Conservation (phyloP, 805 yeast species). For the Kuraishia cidri region DNA sequence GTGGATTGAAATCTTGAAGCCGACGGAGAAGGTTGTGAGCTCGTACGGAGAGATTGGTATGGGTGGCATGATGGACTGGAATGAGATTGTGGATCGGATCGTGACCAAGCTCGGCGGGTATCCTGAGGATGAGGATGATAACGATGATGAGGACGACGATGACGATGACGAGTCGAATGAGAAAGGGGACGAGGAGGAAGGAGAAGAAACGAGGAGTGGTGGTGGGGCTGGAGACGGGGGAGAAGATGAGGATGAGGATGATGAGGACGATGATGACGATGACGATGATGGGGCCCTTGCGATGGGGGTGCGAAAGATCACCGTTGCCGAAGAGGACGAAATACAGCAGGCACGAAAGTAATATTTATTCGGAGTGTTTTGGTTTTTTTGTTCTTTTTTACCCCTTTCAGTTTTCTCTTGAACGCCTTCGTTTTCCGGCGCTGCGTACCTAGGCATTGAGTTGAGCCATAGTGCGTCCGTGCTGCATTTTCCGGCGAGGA, state of each 20-base stretch:
- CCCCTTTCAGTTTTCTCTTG: no score
- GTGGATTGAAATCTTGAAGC: constrained; percentile 49
- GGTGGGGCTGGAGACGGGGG: constrained; percentile 17
- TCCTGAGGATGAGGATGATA: constrained; percentile 44
- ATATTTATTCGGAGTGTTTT: background rate
- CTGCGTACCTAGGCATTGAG: no score
- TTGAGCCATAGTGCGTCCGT: no score
- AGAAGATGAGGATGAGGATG: constrained; percentile 19
- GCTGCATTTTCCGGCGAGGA: no score
- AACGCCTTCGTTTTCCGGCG: no score
- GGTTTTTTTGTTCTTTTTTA: no score
- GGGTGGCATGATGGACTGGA: constrained; percentile 68
- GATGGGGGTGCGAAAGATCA: constrained; percentile 13
- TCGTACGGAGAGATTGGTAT: constrained; percentile 53
- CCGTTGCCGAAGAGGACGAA: constrained; percentile 22
- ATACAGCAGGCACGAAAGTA: constrained; percentile 1
- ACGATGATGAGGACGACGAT: constrained; percentile 31
- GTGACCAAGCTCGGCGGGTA: constrained; percentile 45
- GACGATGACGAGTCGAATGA: constrained; percentile 23
- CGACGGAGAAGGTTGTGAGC: constrained; percentile 50
- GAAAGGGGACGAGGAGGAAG: constrained; percentile 29
- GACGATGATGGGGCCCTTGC: constrained; percentile 9
- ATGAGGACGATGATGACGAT: constrained; percentile 13
- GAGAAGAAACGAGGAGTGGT: constrained; percentile 14
- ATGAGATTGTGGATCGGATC: constrained; percentile 47